Evolutionary conservation across 306 rosid species (phyloP).

Genomic region (Dryas drummondii): DNA sequence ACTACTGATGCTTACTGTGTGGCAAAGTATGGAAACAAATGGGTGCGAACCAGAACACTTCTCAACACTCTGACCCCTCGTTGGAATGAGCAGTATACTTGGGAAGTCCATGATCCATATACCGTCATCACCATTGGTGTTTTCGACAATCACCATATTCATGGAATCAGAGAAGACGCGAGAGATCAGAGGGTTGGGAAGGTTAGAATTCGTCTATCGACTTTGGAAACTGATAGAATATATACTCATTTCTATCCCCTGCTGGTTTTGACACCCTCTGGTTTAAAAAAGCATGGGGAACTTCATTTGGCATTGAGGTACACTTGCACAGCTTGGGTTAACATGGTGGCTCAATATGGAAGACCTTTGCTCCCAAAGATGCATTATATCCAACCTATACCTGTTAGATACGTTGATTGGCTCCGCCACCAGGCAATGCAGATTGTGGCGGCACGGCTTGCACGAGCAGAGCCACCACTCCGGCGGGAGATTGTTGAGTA

Average conservation of each 20-base stretch:
- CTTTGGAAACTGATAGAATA: conserved; percentile 72
- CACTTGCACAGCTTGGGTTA: conserved; percentile 83
- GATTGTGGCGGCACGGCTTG: conserved; percentile 69
- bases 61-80: conserved; percentile 70
- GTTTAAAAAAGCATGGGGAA: conserved; percentile 86
- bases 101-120: conserved; percentile 90
- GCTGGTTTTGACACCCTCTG: conserved; percentile 62
- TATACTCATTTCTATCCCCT: conserved; percentile 88
- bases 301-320: conserved; percentile 89
- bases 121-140: conserved; percentile 86
- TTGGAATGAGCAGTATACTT: conserved; percentile 97
- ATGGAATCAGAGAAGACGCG: conserved; percentile 54
- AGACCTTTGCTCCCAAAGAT: conserved; percentile 89
- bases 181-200: conserved; percentile 84
- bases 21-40: conserved; percentile 93
- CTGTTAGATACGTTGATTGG: conserved; percentile 65
- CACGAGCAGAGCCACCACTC: conserved; percentile 85
- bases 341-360: conserved; percentile 77
- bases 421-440: conserved; percentile 87
- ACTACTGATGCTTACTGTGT: conserved; percentile 88
- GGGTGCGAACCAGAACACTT: conserved; percentile 87
- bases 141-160: conserved; percentile 69
- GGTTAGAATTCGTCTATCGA: conserved; percentile 84
- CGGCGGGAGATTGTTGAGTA: conserved; percentile 82
- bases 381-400: conserved; percentile 82